phyloP scores from a whole-genome alignment of 768 basidiomycete genomes.

The Leccinum variicolor region DNA sequence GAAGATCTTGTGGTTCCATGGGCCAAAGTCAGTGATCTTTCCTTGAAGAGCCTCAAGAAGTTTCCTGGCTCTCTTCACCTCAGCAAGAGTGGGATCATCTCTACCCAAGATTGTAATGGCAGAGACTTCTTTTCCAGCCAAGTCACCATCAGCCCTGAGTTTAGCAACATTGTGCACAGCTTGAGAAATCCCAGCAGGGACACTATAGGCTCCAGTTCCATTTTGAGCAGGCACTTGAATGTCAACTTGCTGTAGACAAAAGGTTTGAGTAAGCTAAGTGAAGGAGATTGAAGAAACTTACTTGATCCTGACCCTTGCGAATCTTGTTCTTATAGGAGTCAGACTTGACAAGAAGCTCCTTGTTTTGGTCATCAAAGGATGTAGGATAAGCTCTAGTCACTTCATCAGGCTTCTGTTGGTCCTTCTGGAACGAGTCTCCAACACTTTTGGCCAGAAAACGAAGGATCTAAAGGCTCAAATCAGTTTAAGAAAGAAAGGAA shows the following conservation, averaged over 20 bases:
- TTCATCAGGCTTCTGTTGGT: constrained; percentile 24
- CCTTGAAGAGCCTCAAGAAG: constrained; percentile 38
- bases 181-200: constrained; percentile 18
- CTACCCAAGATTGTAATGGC: constrained; percentile 49
- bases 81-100: constrained; percentile 57
- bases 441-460: constrained; percentile 27
- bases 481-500: neutral
- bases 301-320: constrained; percentile 36
- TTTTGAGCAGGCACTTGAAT: constrained; percentile 21
- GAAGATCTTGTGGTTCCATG: constrained; percentile 38
- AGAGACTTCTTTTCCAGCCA: constrained; percentile 33
- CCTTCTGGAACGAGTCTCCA: constrained; percentile 22
- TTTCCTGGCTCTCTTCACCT: constrained; percentile 36
- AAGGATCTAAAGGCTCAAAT: constrained; percentile 17
- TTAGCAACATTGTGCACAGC: constrained; percentile 17
- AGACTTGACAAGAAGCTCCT: constrained; percentile 14
- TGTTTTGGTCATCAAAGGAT: constrained; percentile 8
- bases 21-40: constrained; percentile 25
- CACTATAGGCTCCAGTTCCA: constrained; percentile 20
- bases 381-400: constrained; percentile 21
- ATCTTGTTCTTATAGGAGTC: constrained; percentile 31
- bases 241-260: constrained; percentile 12
- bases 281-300: constrained; percentile 16
- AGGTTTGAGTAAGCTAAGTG: neutral
- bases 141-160: constrained; percentile 19